Conservation (phyloP, 2,329 filamentous ascomycete genomes). For the Colletotrichum camelliae region DNA sequence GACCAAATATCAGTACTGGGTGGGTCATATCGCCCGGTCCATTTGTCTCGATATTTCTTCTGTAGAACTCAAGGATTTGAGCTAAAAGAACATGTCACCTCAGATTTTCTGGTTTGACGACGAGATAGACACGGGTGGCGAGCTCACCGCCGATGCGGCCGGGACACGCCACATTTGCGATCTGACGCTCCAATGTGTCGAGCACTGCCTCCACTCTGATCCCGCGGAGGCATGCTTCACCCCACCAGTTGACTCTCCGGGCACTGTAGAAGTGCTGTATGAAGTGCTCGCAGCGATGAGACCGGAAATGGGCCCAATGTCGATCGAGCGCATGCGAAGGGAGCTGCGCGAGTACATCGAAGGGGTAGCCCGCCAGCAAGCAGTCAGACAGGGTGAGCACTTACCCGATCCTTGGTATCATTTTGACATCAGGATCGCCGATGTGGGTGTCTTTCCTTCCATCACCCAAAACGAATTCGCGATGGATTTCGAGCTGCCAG, state of each 20-base stretch:
- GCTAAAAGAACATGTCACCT: neutral
- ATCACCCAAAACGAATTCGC: neutral
- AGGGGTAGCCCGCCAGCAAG: neutral
- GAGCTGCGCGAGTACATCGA: neutral
- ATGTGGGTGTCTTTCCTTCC: neutral
- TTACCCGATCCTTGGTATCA: neutral
- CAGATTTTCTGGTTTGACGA: neutral
- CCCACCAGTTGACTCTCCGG: neutral
- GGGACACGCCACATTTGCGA: neutral
- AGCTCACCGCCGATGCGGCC: neutral
- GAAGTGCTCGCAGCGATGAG: neutral
- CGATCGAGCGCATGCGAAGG: neutral
- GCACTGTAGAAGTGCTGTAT: neutral
- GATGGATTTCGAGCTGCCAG: neutral
- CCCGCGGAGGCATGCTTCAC: neutral
- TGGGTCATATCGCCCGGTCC: neutral
- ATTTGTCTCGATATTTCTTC: fast-evolving
- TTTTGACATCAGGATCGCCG: neutral
- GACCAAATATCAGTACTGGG: neutral
- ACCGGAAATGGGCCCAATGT: neutral
- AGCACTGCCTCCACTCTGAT: neutral
- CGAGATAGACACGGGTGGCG: neutral
- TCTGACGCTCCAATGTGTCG: neutral
- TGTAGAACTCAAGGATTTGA: neutral
- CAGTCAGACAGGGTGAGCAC: neutral